A percentile compares a stretch with the other conserved stretches of the same genome.
Conservation (phyloP, 352 stramenopile species). For the Phytophthora syringae region DNA sequence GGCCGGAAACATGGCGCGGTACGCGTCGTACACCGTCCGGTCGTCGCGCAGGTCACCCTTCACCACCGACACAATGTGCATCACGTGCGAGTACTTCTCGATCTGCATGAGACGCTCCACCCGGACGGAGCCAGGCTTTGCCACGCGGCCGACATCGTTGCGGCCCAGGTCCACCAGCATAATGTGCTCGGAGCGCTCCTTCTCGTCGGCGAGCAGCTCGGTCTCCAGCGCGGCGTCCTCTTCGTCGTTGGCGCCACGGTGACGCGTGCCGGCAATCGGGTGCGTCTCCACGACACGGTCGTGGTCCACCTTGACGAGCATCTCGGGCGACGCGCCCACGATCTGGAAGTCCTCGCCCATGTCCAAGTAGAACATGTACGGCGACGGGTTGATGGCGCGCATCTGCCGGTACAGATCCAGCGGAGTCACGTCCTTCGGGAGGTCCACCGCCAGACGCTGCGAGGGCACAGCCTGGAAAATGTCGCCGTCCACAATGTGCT, state of each 20-base stretch:
- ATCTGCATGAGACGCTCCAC: conserved; percentile 91
- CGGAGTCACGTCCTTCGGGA: conserved; percentile 69
- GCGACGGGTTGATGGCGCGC: conserved; percentile 88
- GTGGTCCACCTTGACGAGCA: conserved; percentile 91
- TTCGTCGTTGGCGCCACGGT: conserved; percentile 82
- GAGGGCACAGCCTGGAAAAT: conserved; percentile 92
- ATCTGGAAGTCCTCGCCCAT: conserved; percentile 88
- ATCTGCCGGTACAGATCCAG: conserved; percentile 91
- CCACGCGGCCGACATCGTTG: conserved; percentile 91
- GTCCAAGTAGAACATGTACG: conserved; percentile 92
- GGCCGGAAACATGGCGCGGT: conserved; percentile 88
- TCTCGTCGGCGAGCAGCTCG: conserved; percentile 87
- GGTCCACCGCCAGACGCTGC: conserved; percentile 74
- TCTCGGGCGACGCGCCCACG: conserved; percentile 88
- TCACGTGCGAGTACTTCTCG: conserved; percentile 93
- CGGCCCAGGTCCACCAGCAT: conserved; percentile 93
- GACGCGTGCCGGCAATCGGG: conserved; percentile 89
- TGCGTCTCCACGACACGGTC: conserved; percentile 88
- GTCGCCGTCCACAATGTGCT: conserved; percentile 89
- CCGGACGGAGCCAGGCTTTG: conserved; percentile 77
- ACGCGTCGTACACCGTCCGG: conserved; percentile 90
- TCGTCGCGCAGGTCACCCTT: conserved; percentile 82
- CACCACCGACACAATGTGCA: conserved; percentile 92
- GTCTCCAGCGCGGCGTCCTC: conserved; percentile 84
- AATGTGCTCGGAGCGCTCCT: conserved; percentile 92